Evolutionary conservation across 371 early-diverging fungal genomes (phyloP).

Genomic region (Saksenaea vasiformis): DNA sequence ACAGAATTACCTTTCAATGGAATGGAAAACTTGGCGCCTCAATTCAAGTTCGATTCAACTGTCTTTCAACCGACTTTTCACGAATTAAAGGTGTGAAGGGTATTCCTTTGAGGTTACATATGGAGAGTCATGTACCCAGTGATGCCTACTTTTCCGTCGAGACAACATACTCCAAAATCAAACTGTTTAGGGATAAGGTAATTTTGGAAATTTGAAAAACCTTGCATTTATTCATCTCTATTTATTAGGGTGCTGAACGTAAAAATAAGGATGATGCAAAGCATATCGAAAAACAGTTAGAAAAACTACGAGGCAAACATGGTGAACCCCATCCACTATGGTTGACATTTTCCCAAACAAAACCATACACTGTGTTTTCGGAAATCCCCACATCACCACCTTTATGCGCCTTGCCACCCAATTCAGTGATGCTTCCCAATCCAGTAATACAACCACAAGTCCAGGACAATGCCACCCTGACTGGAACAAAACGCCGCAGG

Average conservation of each 20-base stretch:
- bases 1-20: conserved; percentile 47
- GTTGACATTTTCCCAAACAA: conserved; percentile 38
- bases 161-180: conserved; percentile 39
- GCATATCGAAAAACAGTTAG: conserved; percentile 60
- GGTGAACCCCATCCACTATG: conserved; percentile 49
- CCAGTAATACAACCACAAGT: neutral
- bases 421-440: neutral
- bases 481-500: neutral
- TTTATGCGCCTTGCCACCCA: neutral
- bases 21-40: conserved; percentile 39
- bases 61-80: conserved; percentile 57
- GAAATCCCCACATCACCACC: conserved; percentile 22
- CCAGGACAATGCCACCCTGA: neutral
- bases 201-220: neutral
- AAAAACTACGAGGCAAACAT: conserved; percentile 54
- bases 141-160: conserved; percentile 20
- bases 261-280: conserved; percentile 72
- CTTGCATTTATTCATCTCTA: neutral
- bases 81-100: conserved; percentile 57
- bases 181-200: conserved; percentile 60
- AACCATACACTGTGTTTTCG: conserved; percentile 32
- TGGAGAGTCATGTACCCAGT: conserved; percentile 27
- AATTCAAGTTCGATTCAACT: conserved; percentile 48
- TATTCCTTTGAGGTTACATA: conserved; percentile 44
- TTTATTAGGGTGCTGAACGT: conserved; percentile 58